These are phyloP conservation scores for Nitzschia inconspicua DNA, from an alignment of 108 stramenopile species.

Conservation along the genomic window DNA sequence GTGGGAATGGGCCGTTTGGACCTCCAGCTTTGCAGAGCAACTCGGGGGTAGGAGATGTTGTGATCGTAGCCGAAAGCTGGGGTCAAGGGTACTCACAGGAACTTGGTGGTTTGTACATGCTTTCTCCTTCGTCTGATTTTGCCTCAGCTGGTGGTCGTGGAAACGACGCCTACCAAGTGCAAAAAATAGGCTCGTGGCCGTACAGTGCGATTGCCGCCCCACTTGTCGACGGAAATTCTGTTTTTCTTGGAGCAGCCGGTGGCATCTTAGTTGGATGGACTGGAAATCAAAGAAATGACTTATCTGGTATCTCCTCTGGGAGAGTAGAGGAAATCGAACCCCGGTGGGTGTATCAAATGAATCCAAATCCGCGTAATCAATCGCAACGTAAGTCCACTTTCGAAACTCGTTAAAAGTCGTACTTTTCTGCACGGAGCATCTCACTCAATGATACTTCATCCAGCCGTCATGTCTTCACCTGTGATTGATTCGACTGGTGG, in stretches of 20 bases:
- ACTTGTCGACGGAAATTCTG: conserved; percentile 11
- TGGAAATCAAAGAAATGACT: conserved; percentile 3
- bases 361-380: conserved; percentile 13
- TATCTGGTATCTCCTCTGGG: conserved; percentile 11
- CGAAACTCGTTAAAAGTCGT: background rate
- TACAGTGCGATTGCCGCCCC: conserved; percentile 18
- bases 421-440: background rate
- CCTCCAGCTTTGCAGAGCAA: conserved; percentile 14
- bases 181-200: conserved; percentile 18
- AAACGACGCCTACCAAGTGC: conserved; percentile 5
- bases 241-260: conserved; percentile 29
- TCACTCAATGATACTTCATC: background rate
- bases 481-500: conserved; percentile 4
- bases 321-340: conserved; percentile 12
- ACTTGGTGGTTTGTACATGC: conserved; percentile 24
- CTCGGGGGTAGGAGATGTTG: conserved; percentile 5
- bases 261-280: conserved; percentile 24
- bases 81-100: conserved; percentile 18
- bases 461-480: conserved; percentile 21
- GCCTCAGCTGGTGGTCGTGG: conserved; percentile 8
- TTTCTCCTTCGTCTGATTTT: conserved; percentile 10
- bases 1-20: conserved; percentile 14
- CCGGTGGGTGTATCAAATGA: conserved; percentile 9
- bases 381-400: conserved; percentile 34
- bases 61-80: conserved; percentile 33